These are phyloP conservation scores for Penstemon davidsonii DNA, from an alignment of 257 asterid species.

Conservation along the genomic window DNA sequence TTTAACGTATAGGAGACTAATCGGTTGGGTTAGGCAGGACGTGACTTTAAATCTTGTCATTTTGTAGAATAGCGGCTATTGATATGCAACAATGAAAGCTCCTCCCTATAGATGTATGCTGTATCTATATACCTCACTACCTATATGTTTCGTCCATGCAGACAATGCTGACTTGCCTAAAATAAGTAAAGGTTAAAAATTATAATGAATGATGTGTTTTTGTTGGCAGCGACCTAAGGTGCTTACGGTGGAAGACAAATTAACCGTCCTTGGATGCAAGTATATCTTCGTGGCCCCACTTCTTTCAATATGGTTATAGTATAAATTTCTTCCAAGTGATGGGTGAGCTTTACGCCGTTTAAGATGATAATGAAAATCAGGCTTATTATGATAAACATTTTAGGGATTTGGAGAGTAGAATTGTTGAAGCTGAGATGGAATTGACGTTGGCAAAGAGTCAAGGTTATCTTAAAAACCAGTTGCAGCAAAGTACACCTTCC, in stretches of 20 bases:
- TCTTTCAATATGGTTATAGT: slow-evolving; percentile 23
- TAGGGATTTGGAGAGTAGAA: slow-evolving; percentile 75
- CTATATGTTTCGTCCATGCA: neutral
- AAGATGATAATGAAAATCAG: slow-evolving; percentile 5
- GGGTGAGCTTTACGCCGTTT: slow-evolving; percentile 10
- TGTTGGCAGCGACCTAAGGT: slow-evolving; percentile 74
- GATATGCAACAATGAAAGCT: neutral
- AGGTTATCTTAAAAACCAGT: slow-evolving; percentile 81
- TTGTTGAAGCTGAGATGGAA: slow-evolving; percentile 91
- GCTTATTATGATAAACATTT: slow-evolving; percentile 19
- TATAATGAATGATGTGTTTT: slow-evolving; percentile 27
- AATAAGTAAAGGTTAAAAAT: neutral
- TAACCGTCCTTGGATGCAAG: slow-evolving; percentile 87
- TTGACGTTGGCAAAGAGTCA: slow-evolving; percentile 86
- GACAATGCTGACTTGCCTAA: neutral
- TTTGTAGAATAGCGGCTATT: too few relatives aligned
- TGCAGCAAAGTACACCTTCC: slow-evolving; percentile 51
- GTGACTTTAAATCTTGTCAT: too few relatives aligned
- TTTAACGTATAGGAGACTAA: neutral
- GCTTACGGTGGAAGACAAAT: slow-evolving; percentile 84
- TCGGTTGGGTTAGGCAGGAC: neutral
- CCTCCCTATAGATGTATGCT: slow-evolving; percentile 1
- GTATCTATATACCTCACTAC: neutral
- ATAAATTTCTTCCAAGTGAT: slow-evolving; percentile 10
- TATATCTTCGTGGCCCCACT: slow-evolving; percentile 38